Base-by-base conservation (phyloP, 106 monocot species). In the Apostasia ramifera region DNA sequence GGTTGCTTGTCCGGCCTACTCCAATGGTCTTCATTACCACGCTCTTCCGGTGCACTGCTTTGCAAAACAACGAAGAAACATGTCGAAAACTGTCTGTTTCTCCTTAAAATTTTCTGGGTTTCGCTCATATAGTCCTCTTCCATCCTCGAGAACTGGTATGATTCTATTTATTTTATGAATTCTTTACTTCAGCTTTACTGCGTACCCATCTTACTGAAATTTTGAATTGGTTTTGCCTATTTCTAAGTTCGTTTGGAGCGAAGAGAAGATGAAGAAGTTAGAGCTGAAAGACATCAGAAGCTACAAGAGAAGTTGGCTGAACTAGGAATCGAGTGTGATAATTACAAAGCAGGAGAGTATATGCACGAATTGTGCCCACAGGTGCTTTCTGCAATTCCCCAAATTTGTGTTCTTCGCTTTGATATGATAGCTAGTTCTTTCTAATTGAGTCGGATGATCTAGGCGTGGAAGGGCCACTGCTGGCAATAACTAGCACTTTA, bases 261-360 rank as follows among this genome's bases (percentile, higher is more conserved):
- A 48, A 47, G 26, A 26, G 65, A 65, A 37, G 48, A 1, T 49
- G 47, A 65, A 37, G 14, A 13, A 8, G 26, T 48, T 48, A 65
- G 15, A 65, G 8, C 26, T 8, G 65, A 65, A 14, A 65, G 48
- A 47, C 14, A 26, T 8, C 26, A 26, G 42, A 65, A 48, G 14
- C 37, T 65, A 14, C 48, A 65, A 49, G 65, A 47, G 48, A 65
- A 65, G 48, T 49, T 65, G 65, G 65, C 48, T 6, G 65, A 65
- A 65, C 10, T 65, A 48, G 65, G 64, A 65, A 65, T 65, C 37
- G 13, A 8, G 26, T 37, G 26, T 26, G 26, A 65, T 1, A 6
- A 15, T 43, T 47, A 15, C 26, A 15, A 49, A 48, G 48, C 48
- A 6, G 65, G 48, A 65, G 47, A 65, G 65, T 49, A 47, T 37